A percentile compares a stretch with the other conserved stretches of the same genome.
These are phyloP conservation scores for Xerocomellus chrysenteron DNA, from an alignment of 768 basidiomycete genomes.

Conservation along the genomic window DNA sequence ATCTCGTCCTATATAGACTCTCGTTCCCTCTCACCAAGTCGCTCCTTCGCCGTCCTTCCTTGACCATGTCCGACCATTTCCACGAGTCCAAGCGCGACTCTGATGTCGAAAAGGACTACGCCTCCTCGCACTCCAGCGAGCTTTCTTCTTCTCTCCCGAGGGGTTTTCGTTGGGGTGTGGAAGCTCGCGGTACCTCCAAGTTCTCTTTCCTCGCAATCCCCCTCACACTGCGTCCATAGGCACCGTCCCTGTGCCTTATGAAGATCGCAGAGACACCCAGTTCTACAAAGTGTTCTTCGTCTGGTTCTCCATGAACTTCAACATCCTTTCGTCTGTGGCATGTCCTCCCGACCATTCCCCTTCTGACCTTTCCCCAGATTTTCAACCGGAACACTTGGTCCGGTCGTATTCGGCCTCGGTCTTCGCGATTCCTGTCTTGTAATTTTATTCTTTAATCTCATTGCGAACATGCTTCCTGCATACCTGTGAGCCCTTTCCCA, in stretches of 20 bases:
- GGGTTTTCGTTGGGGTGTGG: conserved; percentile 34
- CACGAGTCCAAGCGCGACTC: conserved; percentile 21
- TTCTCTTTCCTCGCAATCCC: rapidly evolving
- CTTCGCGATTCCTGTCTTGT: conserved; percentile 62
- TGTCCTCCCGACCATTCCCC: not conserved
- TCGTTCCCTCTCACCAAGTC: not conserved
- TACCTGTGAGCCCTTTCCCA: conserved; percentile 46
- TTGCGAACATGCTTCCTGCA: conserved; percentile 57
- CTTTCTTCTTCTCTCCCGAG: conserved; percentile 1
- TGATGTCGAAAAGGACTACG: conserved; percentile 32
- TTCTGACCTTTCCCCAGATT: conserved; percentile 41
- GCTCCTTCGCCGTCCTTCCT: conserved; percentile 6
- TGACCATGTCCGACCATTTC: conserved; percentile 24
- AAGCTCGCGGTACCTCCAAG: conserved; percentile 25
- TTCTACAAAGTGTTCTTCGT: conserved; percentile 67
- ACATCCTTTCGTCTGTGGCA: conserved; percentile 50
- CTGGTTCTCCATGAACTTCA: conserved; percentile 72
- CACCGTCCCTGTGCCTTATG: conserved; percentile 50
- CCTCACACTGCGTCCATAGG: conserved; percentile 30
- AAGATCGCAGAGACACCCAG: conserved; percentile 54
- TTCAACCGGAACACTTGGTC: conserved; percentile 67
- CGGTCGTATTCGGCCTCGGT: conserved; percentile 57
- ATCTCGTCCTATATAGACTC: conserved; percentile 11
- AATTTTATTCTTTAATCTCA: conserved; percentile 66
- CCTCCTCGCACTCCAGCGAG: conserved; percentile 9